Evolutionary conservation across 2,329 filamentous ascomycete genomes (phyloP), one percentile per base, ranked within the genome.

Genomic region (Cladophialophora bantiana): DNA sequence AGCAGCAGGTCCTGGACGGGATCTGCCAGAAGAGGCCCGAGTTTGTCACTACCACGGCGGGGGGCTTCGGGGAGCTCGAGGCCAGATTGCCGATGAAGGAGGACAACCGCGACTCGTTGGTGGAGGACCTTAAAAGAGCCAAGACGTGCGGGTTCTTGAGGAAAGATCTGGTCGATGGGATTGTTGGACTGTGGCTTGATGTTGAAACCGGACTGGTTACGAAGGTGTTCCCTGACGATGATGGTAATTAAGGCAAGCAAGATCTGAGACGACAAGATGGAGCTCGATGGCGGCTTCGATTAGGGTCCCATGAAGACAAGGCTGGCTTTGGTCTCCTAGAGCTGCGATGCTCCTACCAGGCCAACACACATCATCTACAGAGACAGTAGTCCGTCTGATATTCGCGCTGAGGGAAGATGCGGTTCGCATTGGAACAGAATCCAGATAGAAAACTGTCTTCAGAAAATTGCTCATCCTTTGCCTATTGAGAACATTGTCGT

Each of bases 161-260:
- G 18, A 42, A 59, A 26, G 64, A 66, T 53, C 36, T 66, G 59
- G 40, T 63, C n/a, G 59, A 66, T 31, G 48, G 36, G 7, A 35
- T 54, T 35, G 59, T 62, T 18, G 64, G 59, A 7, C 18, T 66
- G 34, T 66, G 59, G 38, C 64, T 66, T 18, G 59, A 66, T 31
- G 42, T 66, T 34, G 59, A 66, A n/a, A 56, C 64, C 10, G 64
- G 64, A 12, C 26, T 66, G 53, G 31, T 66, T 9, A 42, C 31
- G 26, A 53, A 52, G 10, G 54, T 66, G 10, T 56, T 60, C 45
- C 55, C 62, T 7, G 56, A 59, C 4, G 45, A 48, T 13, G 56
- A 59, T 6, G 45, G 48, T 15, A 54, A 35, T 5, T 20, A 26
- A 26, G 20, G 20, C 20, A 50, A 36, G 45, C 20, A 53, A 26